Conservation (phyloP, 2,329 filamentous ascomycete genomes). For the Geosmithia flava region DNA sequence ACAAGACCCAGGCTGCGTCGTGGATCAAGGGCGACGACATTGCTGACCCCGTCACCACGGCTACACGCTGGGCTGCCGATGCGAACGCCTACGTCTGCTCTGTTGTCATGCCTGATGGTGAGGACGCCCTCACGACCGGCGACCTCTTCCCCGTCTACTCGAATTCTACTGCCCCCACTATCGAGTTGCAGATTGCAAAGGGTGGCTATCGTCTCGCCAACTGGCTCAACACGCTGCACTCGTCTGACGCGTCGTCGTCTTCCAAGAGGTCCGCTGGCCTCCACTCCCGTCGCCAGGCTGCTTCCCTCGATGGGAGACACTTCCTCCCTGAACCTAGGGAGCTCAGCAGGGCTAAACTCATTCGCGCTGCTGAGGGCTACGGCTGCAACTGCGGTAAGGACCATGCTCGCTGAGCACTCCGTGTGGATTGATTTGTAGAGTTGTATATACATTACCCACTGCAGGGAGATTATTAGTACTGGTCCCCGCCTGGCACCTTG, state of each 20-base stretch:
- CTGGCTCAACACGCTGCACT: neutral
- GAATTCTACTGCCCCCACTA: slow-evolving; percentile 21
- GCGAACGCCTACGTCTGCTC: slow-evolving; percentile 28
- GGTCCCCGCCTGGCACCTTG: too few species aligned
- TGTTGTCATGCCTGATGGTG: slow-evolving; percentile 25
- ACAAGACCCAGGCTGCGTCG: slow-evolving; percentile 16
- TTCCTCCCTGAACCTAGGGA: neutral
- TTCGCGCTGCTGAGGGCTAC: neutral
- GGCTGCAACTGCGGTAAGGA: neutral
- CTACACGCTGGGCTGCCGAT: slow-evolving; percentile 25
- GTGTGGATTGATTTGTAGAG: too few species aligned
- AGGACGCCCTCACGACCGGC: slow-evolving; percentile 20
- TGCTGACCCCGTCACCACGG: slow-evolving; percentile 15
- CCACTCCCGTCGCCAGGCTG: neutral
- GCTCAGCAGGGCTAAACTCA: neutral
- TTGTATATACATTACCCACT: too few species aligned
- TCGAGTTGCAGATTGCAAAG: slow-evolving; percentile 31
- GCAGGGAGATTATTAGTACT: too few species aligned
- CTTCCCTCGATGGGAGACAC: neutral
- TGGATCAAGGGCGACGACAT: slow-evolving; percentile 23
- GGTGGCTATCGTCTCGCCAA: slow-evolving; percentile 19
- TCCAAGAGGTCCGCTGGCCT: neutral
- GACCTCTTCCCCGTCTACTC: slow-evolving; percentile 27
- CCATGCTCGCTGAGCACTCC: neutral
- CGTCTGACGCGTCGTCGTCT: neutral